A percentile compares a stretch with the other conserved stretches of the same genome.
Conservation (phyloP, 768 basidiomycete species). For the Pisolithus tinctorius region DNA sequence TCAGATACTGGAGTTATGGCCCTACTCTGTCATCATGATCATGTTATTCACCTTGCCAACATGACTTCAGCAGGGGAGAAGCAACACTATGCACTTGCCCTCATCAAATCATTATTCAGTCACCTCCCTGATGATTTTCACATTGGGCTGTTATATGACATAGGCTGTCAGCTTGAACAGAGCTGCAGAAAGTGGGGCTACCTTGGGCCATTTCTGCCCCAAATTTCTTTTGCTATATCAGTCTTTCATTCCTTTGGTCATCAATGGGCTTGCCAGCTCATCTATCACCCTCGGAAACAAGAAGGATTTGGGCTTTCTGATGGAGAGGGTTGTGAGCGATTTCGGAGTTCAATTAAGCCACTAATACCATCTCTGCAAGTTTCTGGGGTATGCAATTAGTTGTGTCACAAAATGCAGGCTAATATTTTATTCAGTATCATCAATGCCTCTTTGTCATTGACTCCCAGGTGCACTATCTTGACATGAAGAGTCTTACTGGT, state of each 20-base stretch:
- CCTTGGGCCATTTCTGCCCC: too few species aligned
- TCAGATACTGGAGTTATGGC: too few species aligned
- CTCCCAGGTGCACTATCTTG: slow-evolving; percentile 15
- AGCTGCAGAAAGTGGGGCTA: too few species aligned
- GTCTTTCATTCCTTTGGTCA: slow-evolving; percentile 32
- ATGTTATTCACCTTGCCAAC: too few species aligned
- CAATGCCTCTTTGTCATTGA: slow-evolving; percentile 22
- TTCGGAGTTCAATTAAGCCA: slow-evolving; percentile 17
- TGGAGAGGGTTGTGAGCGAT: slow-evolving; percentile 22
- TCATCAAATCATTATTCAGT: too few species aligned
- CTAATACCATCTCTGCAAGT: slow-evolving; percentile 15
- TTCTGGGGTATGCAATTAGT: slow-evolving; percentile 11
- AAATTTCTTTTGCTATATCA: slow-evolving; percentile 22
- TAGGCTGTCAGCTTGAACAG: too few species aligned
- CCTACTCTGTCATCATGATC: too few species aligned
- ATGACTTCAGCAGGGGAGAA: too few species aligned
- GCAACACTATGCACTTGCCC: too few species aligned
- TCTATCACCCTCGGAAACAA: slow-evolving; percentile 29
- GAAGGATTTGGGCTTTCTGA: slow-evolving; percentile 20
- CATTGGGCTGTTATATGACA: too few species aligned
- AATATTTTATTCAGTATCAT: slow-evolving; percentile 18
- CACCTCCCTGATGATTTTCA: too few species aligned
- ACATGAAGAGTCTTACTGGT: slow-evolving; percentile 4
- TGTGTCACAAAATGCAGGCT: slow-evolving; percentile 1
- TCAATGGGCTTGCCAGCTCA: slow-evolving; percentile 29